A percentile compares a stretch with the other conserved stretches of the same genome.
phyloP scores from a whole-genome alignment of 257 asterid species.

The Penstemon eatonii region DNA sequence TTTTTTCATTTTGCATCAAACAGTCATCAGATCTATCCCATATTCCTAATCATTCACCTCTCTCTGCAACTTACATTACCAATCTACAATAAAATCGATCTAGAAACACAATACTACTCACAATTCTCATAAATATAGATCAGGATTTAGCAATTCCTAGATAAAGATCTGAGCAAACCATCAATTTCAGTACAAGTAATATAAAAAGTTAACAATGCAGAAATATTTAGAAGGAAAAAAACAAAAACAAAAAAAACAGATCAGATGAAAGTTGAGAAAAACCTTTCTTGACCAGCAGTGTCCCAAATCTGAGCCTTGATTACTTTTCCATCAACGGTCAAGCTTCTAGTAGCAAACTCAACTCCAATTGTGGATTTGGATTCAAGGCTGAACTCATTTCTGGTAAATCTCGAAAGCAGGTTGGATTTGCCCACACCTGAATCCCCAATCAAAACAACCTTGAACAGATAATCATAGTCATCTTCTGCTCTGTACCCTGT shows the following conservation, averaged over 20 bases:
- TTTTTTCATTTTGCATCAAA: conserved; percentile 10
- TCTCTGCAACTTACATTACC: conserved; percentile 11
- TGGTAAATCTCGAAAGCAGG: conserved; percentile 80
- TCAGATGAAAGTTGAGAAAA: conserved; percentile 21
- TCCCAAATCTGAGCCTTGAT: conserved; percentile 97
- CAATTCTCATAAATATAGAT: conserved; percentile 9
- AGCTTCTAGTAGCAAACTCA: conserved; percentile 86
- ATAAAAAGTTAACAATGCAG: conserved; percentile 17
- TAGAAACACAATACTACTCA: not conserved
- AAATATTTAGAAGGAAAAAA: not conserved
- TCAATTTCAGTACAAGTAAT: conserved; percentile 17
- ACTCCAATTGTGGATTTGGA: conserved; percentile 88
- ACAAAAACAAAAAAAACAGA: conserved; percentile 25
- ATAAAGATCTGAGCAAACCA: conserved; percentile 24
- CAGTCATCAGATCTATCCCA: conserved; percentile 37
- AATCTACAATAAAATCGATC: conserved; percentile 1
- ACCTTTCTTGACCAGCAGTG: conserved; percentile 93
- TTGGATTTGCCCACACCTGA: conserved; percentile 90
- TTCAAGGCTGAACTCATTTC: conserved; percentile 88
- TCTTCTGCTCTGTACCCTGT: conserved; percentile 84
- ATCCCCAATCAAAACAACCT: conserved; percentile 80
- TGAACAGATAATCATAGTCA: conserved; percentile 84
- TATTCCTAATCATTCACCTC: not conserved
- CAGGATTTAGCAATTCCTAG: conserved; percentile 20
- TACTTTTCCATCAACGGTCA: conserved; percentile 73